Base-by-base conservation (phyloP, 306 rosid species). In the Albizia julibrissin region DNA sequence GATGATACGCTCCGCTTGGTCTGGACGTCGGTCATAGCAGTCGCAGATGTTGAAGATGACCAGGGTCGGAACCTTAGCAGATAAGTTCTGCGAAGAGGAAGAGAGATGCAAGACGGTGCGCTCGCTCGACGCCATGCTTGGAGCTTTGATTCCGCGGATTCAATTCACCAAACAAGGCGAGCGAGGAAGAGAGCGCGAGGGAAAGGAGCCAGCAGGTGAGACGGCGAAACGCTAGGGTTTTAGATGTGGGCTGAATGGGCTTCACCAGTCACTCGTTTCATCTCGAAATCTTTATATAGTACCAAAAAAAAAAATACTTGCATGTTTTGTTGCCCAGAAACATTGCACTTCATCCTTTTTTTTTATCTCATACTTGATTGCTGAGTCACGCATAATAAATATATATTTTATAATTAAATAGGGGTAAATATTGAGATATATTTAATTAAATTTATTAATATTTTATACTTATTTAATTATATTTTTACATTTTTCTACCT, bases 21-120 rank as follows among this genome's bases (percentile, higher is more conserved):
- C 97, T 4, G 94, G 96, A 37, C 97, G 94, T 61, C 96, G 80
- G 26, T 90, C 94, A 78, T 76, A 93, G 88, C 92, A 93, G 79
- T 91, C 96, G 84, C 92, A 93, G 62, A 93, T 90, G 92, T 91
- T 93, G 89, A 91, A 91, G 83, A 91, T 75, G 29, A 93, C 97
- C 3, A 91, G 87, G 50, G 96, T 93, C 31, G 91, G 93, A 29
- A 90, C 87, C 87, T 84, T 91, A 1, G 90, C 94, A 4, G 92
- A 79, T 75, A 93, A 81, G 47, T 83, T 79, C 67, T 74, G 74
- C 0, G 93, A 84, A 21, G 91, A 87, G 10, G 83, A 73, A 22
- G 87, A 76, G 82, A 88, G 90, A 77, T 91, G 97, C 74, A 93
- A 47, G 19, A 88, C 92, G 0, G 94, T 90, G 80, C 71, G 92